phyloP scores from a whole-genome alignment of 2,329 filamentous ascomycete species.

The Samsoniella hepiali region DNA sequence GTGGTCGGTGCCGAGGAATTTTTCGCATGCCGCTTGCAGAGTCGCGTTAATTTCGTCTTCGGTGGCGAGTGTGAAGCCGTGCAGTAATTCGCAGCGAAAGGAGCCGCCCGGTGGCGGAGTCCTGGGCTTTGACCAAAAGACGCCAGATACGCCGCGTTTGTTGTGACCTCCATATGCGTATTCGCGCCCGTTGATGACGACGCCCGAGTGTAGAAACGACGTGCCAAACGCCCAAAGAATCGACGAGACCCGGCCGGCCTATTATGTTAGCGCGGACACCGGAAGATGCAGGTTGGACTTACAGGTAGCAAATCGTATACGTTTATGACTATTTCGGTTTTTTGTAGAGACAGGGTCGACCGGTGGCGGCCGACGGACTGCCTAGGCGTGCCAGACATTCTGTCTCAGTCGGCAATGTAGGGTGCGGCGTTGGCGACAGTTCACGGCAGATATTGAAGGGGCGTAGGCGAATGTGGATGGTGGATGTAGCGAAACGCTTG shows the following conservation, averaged over 20 bases:
- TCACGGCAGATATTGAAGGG: neutral
- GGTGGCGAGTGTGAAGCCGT: slow-evolving; percentile 72
- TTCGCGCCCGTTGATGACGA: slow-evolving; percentile 75
- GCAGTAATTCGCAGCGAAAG: slow-evolving; percentile 70
- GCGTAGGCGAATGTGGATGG: neutral
- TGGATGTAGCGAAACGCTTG: neutral
- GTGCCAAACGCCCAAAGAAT: slow-evolving; percentile 74
- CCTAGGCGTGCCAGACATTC: slow-evolving; percentile 22
- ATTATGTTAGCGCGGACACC: slow-evolving; percentile 11
- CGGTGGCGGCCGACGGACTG: slow-evolving; percentile 46
- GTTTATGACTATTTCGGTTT: slow-evolving; percentile 72
- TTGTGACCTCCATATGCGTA: slow-evolving; percentile 86
- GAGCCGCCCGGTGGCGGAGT: slow-evolving; percentile 73
- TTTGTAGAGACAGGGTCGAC: slow-evolving; percentile 65
- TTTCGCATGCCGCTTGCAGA: slow-evolving; percentile 64
- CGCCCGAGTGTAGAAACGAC: slow-evolving; percentile 76
- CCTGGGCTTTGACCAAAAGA: slow-evolving; percentile 76
- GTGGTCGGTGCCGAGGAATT: slow-evolving; percentile 73
- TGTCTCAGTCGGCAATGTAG: neutral
- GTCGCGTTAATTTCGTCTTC: slow-evolving; percentile 68
- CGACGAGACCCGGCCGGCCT: slow-evolving; percentile 73
- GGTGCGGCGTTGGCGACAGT: slow-evolving; percentile 23
- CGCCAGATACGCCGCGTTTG: slow-evolving; percentile 65
- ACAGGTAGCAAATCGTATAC: slow-evolving; percentile 76
- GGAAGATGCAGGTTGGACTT: slow-evolving; percentile 27